Evolutionary conservation across 2,329 filamentous ascomycete species (phyloP).

Genomic region (Catunica adiposa): DNA sequence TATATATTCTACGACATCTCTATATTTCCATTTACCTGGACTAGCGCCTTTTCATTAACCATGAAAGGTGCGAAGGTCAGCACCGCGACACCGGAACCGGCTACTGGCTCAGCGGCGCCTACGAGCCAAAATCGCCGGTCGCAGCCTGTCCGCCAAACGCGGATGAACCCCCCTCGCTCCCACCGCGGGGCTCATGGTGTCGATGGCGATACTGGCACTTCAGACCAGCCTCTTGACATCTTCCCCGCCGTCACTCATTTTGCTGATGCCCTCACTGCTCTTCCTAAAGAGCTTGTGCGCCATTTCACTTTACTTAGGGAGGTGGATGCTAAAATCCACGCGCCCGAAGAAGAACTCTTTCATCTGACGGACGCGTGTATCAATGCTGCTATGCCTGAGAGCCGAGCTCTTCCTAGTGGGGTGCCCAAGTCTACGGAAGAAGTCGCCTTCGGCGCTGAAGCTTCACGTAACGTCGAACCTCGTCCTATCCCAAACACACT

Average conservation of each 20-base stretch:
- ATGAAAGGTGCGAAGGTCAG: slow-evolving; percentile 42
- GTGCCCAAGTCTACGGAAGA: background rate
- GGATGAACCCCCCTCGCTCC: slow-evolving; percentile 42
- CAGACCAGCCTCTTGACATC: slow-evolving; percentile 46
- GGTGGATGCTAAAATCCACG: slow-evolving; percentile 91
- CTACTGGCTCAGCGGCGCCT: background rate
- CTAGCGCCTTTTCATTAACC: slow-evolving; percentile 6
- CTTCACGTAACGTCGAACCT: slow-evolving; percentile 8
- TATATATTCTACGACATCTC: background rate
- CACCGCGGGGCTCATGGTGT: slow-evolving; percentile 26
- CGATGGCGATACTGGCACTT: slow-evolving; percentile 28
- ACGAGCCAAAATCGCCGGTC: slow-evolving; percentile 36
- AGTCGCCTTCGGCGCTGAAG: slow-evolving; percentile 10
- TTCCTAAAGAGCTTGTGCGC: slow-evolving; percentile 86
- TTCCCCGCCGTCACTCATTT: slow-evolving; percentile 58
- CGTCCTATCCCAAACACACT: slow-evolving; percentile 26
- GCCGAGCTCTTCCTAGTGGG: slow-evolving; percentile 2
- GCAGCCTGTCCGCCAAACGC: slow-evolving; percentile 48
- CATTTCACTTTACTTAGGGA: slow-evolving; percentile 95
- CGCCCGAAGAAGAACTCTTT: slow-evolving; percentile 67
- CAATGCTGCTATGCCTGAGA: slow-evolving; percentile 23
- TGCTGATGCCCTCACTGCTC: slow-evolving; percentile 76
- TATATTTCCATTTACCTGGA: background rate
- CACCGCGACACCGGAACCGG: slow-evolving; percentile 17
- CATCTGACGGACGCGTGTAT: slow-evolving; percentile 52